Evolutionary conservation across 2,329 filamentous ascomycete species (phyloP), one percentile per base, ranked within the genome.

Genomic region (Exophiala spinifera): DNA sequence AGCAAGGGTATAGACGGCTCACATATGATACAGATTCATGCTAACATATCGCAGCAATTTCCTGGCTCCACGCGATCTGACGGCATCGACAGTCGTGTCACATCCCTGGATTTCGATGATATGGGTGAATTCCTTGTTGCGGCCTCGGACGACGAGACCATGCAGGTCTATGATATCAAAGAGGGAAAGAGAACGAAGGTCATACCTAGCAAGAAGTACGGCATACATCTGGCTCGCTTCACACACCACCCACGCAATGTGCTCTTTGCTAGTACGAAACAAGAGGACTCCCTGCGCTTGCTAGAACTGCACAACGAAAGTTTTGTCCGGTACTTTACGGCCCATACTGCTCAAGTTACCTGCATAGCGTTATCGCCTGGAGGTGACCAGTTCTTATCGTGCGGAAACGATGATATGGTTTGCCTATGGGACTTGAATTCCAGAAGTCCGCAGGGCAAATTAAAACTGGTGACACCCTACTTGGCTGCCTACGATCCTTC

Each of bases 61-160:
- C 77, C 76, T 43, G 66, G 69, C 53, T 64, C 66, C 31, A 51
- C 53, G 23, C 60, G 60, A 61, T 67, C 61, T 44, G 63, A 64
- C 37, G 67, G 65, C 52, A 61, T 61, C 14, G 65, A 78, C 47
- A 83, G 85, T 3, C 79, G 85, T 61, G 84, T 96, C 56, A 87
- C 94, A 7, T 97, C 92, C 1, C 83, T 99, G 64, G 92, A 99
- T 75, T 99, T 96, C 69, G 91, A 97, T 71, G 91, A 97, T 74
- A 87, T 89, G 40, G 94, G 94, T 70, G 91, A 96, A 71, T 88
- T 92, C 46, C 82, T 95, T 56, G 90, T 99, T 72, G 89, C 91
- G 0, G 89, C 91, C 4, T 89, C 91, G 63, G 91, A 89, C 74
- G 94, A 99, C 71, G 91, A 96, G 70, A 95, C 89, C 3, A 88